Base-by-base conservation (phyloP, 1,139 yeast genomes). In the Entelexis paramagnoliae region DNA sequence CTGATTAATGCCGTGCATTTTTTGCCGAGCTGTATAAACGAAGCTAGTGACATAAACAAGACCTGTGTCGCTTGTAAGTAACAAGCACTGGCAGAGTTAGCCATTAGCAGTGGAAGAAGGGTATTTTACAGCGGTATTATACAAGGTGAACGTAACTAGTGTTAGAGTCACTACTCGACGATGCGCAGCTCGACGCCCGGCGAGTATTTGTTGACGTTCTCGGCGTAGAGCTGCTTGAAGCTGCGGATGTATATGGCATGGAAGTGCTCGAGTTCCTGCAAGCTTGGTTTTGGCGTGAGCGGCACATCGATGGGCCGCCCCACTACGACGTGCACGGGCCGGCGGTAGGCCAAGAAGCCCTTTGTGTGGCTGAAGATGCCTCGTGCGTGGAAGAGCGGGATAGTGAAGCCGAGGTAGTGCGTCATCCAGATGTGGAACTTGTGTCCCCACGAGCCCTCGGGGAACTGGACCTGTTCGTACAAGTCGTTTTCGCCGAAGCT, bases 281-380 rank as follows among this genome's bases (percentile, higher is more conserved):
- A 33, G 1, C 73, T 64, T 0, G 82, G 81, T 38, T 69, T 62
- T 10, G 68, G 69, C 19, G 68, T 61, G 51, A 72, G 68, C 1
- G 89, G 87, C 4, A 89, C 77, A 38, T 77, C 72, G 20, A 91
- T 83, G 2, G 98, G 96, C 39, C 71, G 71, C 0, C 98, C 98
- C 44, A 84, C 78, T 4, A 68, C 71, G 24, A 89, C 76, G 59
- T 85, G 76, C 51, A 91, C 83, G 0, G 89, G 87, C 53, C 81
- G 77, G 58, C 96, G 73, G 65, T 78, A 89, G 1, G 98, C 97
- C 56, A 93, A 69, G 40, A 91, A 71, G 0, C 98, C 98, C 68
- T 85, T 86, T 64, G 89, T 95, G 63, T 89, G 86, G 62, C 89
- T 87, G 68, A 91, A 88, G 0, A 91, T 76, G 0, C 98, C 97